A percentile compares a stretch with the other conserved stretches of the same genome.
phyloP scores from a whole-genome alignment of 2,329 filamentous ascomycete genomes.

The Talaromyces atroroseus region DNA sequence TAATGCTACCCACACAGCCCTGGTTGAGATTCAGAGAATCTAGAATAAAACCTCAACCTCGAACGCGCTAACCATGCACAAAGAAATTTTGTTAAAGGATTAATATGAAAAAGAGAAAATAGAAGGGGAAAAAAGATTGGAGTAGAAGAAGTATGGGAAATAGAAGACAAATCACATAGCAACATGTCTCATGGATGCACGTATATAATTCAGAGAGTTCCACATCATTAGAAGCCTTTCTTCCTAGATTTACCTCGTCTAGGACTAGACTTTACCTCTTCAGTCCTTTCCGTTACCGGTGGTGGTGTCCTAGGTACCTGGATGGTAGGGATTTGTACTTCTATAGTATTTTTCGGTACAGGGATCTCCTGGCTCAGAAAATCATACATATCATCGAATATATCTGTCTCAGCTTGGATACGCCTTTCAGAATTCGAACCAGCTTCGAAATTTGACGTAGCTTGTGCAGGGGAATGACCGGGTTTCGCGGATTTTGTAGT shows the following conservation, averaged over 20 bases:
- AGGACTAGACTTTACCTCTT: constrained; percentile 3
- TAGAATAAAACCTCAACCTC: background rate
- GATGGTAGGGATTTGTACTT: constrained; percentile 19
- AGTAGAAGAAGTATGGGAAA: background rate
- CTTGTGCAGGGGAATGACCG: background rate
- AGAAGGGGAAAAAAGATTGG: background rate
- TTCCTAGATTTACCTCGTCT: constrained; percentile 8
- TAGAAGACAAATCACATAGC: background rate
- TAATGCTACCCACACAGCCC: constrained; percentile 1
- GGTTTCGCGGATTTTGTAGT: background rate
- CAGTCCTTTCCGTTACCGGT: constrained; percentile 10
- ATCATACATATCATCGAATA: constrained; percentile 9
- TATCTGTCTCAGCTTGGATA: background rate
- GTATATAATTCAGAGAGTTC: background rate
- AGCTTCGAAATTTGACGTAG: background rate
- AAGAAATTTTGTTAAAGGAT: background rate
- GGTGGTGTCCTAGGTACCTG: constrained; percentile 25
- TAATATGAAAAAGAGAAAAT: background rate
- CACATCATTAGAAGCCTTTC: background rate
- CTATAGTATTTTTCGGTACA: background rate
- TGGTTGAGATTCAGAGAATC: background rate
- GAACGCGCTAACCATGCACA: constrained; percentile 1
- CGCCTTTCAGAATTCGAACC: background rate
- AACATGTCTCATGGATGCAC: background rate
- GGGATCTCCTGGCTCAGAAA: background rate